Conservation (phyloP, 2,329 filamentous ascomycete genomes). For the Magnaporthiopsis rhizophila region DNA sequence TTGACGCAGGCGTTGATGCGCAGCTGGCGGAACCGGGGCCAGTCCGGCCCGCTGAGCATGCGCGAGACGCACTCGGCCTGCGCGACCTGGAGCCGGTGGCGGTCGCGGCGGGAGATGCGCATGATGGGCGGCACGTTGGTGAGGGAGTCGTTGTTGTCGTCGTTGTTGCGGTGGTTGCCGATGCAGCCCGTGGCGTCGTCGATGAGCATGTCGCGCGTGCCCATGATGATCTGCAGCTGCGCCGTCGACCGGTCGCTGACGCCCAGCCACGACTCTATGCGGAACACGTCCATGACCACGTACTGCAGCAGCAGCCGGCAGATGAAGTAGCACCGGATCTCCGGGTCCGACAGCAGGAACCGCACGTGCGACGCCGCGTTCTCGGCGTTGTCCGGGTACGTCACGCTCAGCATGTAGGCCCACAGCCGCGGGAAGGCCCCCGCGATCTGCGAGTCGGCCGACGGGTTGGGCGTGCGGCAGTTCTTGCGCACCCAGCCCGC, state of each 20-base stretch:
- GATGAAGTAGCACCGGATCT: constrained; percentile 26
- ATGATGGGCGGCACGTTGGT: not conserved
- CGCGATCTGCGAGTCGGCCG: constrained; percentile 7
- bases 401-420: constrained; percentile 27
- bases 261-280: constrained; percentile 23
- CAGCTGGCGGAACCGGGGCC: constrained; percentile 15
- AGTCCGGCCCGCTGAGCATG: constrained; percentile 23
- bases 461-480: constrained; percentile 9
- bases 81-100: constrained; percentile 27
- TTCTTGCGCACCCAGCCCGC: constrained; percentile 13
- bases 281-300: constrained; percentile 26
- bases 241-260: not conserved
- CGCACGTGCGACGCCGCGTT: constrained; percentile 23
- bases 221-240: not conserved
- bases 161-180: not conserved
- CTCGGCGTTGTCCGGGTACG: constrained; percentile 17
- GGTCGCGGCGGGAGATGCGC: constrained; percentile 16
- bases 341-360: constrained; percentile 23
- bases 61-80: constrained; percentile 25
- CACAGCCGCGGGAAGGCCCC: constrained; percentile 19
- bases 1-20: constrained; percentile 16
- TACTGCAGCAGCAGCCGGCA: constrained; percentile 29
- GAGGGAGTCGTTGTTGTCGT: no score
- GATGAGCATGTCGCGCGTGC: not conserved
- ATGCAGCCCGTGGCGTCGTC: not conserved